Conservation (phyloP, 2,329 filamentous ascomycete genomes). For the Uncinocarpus reesii region DNA sequence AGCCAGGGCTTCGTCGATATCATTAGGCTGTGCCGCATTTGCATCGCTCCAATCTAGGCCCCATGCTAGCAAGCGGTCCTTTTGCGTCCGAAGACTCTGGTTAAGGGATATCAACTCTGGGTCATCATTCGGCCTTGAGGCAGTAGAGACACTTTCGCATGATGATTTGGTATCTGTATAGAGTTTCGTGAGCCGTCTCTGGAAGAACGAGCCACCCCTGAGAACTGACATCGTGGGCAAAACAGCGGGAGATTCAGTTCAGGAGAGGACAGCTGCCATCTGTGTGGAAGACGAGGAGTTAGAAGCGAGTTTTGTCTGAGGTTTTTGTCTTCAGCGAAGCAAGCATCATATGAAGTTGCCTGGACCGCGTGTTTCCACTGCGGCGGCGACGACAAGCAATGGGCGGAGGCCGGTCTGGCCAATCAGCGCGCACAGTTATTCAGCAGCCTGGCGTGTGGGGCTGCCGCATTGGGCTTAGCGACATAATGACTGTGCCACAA, state of each 20-base stretch:
- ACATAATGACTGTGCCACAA: not conserved
- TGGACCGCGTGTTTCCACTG: not conserved
- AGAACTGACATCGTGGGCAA: slow-evolving; percentile 36
- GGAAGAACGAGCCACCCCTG: slow-evolving; percentile 36
- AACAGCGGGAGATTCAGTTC: not conserved
- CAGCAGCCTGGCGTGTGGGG: slow-evolving; percentile 6
- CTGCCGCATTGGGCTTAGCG: not conserved
- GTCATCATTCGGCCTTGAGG: slow-evolving; percentile 39
- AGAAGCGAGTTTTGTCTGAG: not conserved
- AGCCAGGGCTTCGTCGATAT: slow-evolving; percentile 54
- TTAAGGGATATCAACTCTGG: slow-evolving; percentile 49
- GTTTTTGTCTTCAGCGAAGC: not conserved
- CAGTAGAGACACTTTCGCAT: slow-evolving; percentile 45
- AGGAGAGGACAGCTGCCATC: not conserved
- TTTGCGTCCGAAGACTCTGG: slow-evolving; percentile 52
- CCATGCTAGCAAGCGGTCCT: slow-evolving; percentile 54
- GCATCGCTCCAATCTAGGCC: slow-evolving; percentile 57
- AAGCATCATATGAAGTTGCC: not conserved
- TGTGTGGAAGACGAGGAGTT: not conserved
- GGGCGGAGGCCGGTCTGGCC: too few species aligned
- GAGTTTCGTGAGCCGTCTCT: slow-evolving; percentile 47
- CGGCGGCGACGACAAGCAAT: slow-evolving; percentile 1
- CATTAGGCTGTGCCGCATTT: slow-evolving; percentile 45
- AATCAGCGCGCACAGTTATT: slow-evolving; percentile 2
- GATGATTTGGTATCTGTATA: slow-evolving; percentile 56